phyloP scores from a whole-genome alignment of 2,329 filamentous ascomycete genomes.

The Nothophaeocryptopus gaeumannii region DNA sequence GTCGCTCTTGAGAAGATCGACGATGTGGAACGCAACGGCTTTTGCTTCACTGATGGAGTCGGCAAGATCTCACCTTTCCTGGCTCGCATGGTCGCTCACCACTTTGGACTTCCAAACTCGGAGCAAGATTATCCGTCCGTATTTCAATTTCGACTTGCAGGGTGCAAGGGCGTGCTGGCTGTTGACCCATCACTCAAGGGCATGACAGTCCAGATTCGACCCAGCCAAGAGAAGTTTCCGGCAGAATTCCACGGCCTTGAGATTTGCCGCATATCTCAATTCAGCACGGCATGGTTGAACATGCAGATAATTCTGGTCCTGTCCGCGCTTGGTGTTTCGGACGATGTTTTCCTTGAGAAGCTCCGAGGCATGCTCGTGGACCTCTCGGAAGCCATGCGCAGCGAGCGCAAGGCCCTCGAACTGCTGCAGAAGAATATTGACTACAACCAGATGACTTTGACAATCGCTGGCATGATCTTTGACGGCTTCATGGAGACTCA shows the following conservation, averaged over 20 bases:
- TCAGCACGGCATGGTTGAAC: constrained; percentile 77
- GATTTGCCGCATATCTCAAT: constrained; percentile 77
- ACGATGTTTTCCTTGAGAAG: constrained; percentile 64
- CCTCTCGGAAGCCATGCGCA: constrained; percentile 67
- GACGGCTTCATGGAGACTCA: constrained; percentile 71
- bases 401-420: constrained; percentile 61
- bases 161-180: constrained; percentile 84
- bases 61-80: constrained; percentile 84
- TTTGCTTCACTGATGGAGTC: constrained; percentile 85
- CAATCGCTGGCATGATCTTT: constrained; percentile 70
- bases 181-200: constrained; percentile 63
- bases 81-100: constrained; percentile 68
- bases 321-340: constrained; percentile 69
- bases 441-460: constrained; percentile 75
- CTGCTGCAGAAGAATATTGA: constrained; percentile 76
- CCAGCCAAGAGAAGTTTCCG: constrained; percentile 84
- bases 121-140: constrained; percentile 64
- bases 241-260: constrained; percentile 71
- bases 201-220: constrained; percentile 71
- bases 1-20: constrained; percentile 58
- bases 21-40: constrained; percentile 68
- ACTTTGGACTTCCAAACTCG: constrained; percentile 61
- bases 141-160: constrained; percentile 88
- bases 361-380: constrained; percentile 64
- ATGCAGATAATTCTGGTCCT: constrained; percentile 87